A percentile compares a stretch with the other conserved stretches of the same genome.
These are phyloP conservation scores for Debaryomyces prosopidis DNA, from an alignment of 805 yeast species.

Conservation along the genomic window DNA sequence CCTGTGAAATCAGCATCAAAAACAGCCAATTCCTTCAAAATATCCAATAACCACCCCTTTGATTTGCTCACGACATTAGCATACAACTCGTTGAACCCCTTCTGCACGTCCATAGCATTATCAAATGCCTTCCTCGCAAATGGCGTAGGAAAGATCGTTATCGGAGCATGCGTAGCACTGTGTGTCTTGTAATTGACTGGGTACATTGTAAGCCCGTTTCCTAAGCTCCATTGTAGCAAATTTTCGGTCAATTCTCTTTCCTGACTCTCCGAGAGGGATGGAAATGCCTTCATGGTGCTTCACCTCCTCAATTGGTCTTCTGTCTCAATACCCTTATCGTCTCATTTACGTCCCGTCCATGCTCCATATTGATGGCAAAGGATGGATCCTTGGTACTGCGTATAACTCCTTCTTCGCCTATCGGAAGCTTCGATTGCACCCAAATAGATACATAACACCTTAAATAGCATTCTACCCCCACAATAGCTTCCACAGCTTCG, in stretches of 20 bases:
- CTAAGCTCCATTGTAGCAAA: constrained; percentile 72
- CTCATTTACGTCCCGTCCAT: background rate
- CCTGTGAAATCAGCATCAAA: constrained; percentile 83
- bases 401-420: background rate
- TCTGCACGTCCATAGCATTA: constrained; percentile 66
- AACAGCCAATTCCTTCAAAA: constrained; percentile 53
- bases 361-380: background rate
- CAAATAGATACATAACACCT: background rate
- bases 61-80: constrained; percentile 58
- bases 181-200: constrained; percentile 54
- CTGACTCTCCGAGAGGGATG: constrained; percentile 27
- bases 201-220: constrained; percentile 82
- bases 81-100: constrained; percentile 71
- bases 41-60: constrained; percentile 60
- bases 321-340: background rate
- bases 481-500: too few relatives aligned
- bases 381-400: background rate
- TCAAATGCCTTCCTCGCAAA: constrained; percentile 69
- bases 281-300: constrained; percentile 29
- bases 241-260: constrained; percentile 40
- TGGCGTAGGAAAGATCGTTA: constrained; percentile 89
- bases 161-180: constrained; percentile 71
- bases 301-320: background rate
- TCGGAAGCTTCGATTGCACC: background rate
- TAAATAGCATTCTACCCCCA: too few relatives aligned